Conservation (phyloP, 1,284 basidiomycete genomes). For the Malassezia restricta region DNA sequence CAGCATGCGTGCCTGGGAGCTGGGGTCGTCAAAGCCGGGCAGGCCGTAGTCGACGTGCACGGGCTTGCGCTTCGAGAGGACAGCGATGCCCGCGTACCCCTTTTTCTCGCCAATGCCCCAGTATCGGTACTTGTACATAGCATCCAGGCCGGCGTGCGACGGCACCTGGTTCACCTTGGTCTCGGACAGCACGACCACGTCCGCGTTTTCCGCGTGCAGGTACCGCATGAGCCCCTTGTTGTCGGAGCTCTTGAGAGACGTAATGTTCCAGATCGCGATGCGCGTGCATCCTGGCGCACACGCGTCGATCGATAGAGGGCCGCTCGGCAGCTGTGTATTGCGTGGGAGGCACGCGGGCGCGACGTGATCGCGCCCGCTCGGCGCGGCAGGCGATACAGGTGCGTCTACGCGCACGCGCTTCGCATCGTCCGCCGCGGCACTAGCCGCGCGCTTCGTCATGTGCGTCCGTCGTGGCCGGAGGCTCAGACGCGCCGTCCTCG, state of each 20-base stretch:
- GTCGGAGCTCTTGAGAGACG: conserved; percentile 31
- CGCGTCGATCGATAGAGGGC: not conserved
- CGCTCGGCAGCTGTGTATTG: conserved; percentile 14
- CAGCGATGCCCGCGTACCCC: conserved; percentile 60
- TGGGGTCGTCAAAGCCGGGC: conserved; percentile 47
- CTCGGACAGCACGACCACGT: conserved; percentile 38
- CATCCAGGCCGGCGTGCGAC: conserved; percentile 24
- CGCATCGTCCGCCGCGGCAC: not conserved
- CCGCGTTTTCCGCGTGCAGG: conserved; percentile 38
- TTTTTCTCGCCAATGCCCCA: conserved; percentile 43
- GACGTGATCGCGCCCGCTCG: conserved; percentile 7
- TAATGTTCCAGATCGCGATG: conserved; percentile 40
- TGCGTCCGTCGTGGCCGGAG: not conserved
- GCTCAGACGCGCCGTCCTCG: not conserved
- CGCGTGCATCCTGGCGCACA: conserved; percentile 17
- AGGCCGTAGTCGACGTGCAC: conserved; percentile 53
- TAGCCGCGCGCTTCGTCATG: conserved; percentile 9
- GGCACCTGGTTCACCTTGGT: conserved; percentile 41
- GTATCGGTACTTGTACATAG: conserved; percentile 34
- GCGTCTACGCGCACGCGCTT: not conserved
- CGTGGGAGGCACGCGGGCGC: conserved; percentile 15
- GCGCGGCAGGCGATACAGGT: conserved; percentile 9
- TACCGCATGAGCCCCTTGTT: conserved; percentile 38
- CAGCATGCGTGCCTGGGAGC: conserved; percentile 46
- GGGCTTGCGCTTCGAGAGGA: conserved; percentile 66